Evolutionary conservation across 768 basidiomycete species (phyloP), one percentile per base, ranked within the genome.

Genomic region (Podaxis sp.): DNA sequence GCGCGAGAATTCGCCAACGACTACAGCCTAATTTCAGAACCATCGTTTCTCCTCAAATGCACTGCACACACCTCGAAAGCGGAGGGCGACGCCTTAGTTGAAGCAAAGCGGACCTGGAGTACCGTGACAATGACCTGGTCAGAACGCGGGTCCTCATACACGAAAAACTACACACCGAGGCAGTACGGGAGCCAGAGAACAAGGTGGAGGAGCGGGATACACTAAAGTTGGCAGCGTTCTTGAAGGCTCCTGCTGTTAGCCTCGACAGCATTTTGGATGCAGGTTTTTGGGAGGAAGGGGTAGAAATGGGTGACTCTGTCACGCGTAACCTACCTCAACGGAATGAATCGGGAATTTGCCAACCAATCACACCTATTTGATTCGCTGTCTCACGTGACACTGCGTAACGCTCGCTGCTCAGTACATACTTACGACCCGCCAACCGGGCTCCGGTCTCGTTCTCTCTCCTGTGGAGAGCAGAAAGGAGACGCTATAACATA

Each of bases 201-300:
- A 79, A 67, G 5, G 74, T 73, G 55, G 78, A 70, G 56, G 82
- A 75, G 64, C 81, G 83, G 62, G 82, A 72, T 63, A 78, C 74
- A 62, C 81, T 77, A 64, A 79, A 67, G 65, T 75, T 76, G 67
- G 79, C 76, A 66, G 82, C 82, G 72, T 80, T 84, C 76, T 80
- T 86, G 74, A 90, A 81, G 78, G 84, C 83, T 77, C 85, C 84
- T 77, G 84, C 84, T 74, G 88, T 86, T 79, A 91, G 84, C 87
- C 88, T 91, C 76, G 88, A 86, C 74, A 91, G 76, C 90, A 92
- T 92, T 90, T 87, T 78, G 73, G 70, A 71, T 72, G 74, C 73
- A 76, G 73, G 74, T 74, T 81, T 82, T 75, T 71, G 70, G 70
- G 70, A 74, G 74, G 73, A 75, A 73, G 72, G 72, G 73, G 71